Base-by-base conservation (phyloP, 2,329 filamentous ascomycete genomes). In the Pyrenochaeta sp. region DNA sequence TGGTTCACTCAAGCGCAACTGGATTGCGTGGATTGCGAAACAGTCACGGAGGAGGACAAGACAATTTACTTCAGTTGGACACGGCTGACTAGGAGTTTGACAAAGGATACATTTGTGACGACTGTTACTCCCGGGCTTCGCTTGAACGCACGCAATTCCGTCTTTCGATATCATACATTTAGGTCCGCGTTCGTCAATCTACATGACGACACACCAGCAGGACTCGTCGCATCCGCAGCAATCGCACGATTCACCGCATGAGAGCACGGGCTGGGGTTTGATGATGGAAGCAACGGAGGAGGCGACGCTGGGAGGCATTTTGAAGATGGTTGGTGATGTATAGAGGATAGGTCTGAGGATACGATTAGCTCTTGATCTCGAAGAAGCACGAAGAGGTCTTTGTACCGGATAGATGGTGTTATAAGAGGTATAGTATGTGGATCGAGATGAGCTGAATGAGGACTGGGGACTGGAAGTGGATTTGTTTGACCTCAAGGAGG, bases 141-240 rank as follows among this genome's bases (percentile, higher is more conserved):
- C n/a, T n/a, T n/a, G n/a, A n/a, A n/a, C n/a, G n/a, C n/a, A n/a
- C n/a, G n/a, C n/a, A n/a, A n/a, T n/a, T n/a, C n/a, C n/a, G n/a
- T n/a, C n/a, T n/a, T n/a, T n/a, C n/a, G n/a, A n/a, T n/a, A n/a
- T n/a, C n/a, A n/a, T n/a, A n/a, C n/a, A n/a, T n/a, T n/a, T n/a
- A n/a, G n/a, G n/a, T n/a, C n/a, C n/a, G n/a, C n/a, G 19, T 14
- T 29, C 2, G 21, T 13, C 21, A 1, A 5, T 51, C 51, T 59
- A 67, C 63, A 68, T 69, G 50, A 68, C 65, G 18, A 61, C 55
- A 41, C 67, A 70, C 56, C 55, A 66, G 55, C 68, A 72, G 14
- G 65, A 68, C 46, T 72, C 68, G 11, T 65, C 66, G 48, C 65
- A 69, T 35, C 68, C 68, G 50, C 68, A 72, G 65, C 68, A 72